Percentiles rank a stretch among this genome's conserved stretches.
phyloP scores from a whole-genome alignment of 345 rosid species.

The Linum tenue region DNA sequence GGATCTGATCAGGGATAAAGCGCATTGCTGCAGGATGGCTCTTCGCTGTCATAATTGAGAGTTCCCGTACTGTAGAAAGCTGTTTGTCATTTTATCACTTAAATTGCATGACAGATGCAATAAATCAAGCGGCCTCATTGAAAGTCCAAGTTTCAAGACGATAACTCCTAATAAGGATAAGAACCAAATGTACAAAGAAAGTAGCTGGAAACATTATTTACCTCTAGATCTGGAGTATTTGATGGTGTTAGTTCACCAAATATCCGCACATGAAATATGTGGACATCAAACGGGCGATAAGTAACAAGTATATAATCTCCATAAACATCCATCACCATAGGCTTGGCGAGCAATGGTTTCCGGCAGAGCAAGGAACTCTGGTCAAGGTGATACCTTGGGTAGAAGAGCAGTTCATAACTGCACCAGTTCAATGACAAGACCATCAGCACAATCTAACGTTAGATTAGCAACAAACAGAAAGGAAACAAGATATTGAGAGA shows the following conservation, averaged over 20 bases:
- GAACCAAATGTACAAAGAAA: conserved; percentile 8
- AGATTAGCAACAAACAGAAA: not conserved
- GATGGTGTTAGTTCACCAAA: conserved; percentile 73
- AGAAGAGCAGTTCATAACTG: conserved; percentile 91
- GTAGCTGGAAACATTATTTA: conserved; percentile 26
- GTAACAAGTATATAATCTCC: conserved; percentile 78
- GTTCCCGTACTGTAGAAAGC: conserved; percentile 99
- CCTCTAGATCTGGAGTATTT: conserved; percentile 75
- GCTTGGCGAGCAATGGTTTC: conserved; percentile 75
- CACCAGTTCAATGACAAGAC: conserved; percentile 13
- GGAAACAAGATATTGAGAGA: not conserved
- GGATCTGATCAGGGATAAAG: conserved; percentile 81
- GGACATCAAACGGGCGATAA: conserved; percentile 84
- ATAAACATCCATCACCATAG: conserved; percentile 96
- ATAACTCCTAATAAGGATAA: conserved; percentile 6
- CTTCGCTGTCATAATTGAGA: conserved; percentile 98
- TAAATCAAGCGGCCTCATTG: conserved; percentile 20
- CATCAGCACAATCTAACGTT: not conserved
- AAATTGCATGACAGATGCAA: conserved; percentile 50
- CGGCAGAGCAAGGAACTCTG: conserved; percentile 86
- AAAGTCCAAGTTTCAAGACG: conserved; percentile 18
- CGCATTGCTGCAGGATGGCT: conserved; percentile 99
- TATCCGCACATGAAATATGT: conserved; percentile 71
- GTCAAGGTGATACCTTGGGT: conserved; percentile 95
- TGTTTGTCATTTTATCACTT: conserved; percentile 99